A percentile compares a stretch with the other conserved stretches of the same genome.
Evolutionary conservation across 2,329 filamentous ascomycete species (phyloP).

Genomic region (Cladophialophora psammophila): DNA sequence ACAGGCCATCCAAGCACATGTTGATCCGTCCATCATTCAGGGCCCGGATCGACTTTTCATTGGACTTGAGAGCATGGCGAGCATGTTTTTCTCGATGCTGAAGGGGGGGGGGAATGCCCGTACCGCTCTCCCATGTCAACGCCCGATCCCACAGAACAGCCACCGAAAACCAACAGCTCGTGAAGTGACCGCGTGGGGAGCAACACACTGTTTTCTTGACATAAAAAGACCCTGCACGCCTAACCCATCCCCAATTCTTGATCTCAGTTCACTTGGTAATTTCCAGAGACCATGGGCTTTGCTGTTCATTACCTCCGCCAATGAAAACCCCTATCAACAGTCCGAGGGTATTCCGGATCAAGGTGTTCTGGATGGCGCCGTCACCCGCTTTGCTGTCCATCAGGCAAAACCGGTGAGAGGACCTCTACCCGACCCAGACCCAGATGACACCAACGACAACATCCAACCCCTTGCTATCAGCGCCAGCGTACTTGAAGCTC

Average conservation of each 20-base stretch:
- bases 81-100: not conserved
- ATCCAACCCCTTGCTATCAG: constrained; percentile 56
- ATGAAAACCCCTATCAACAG: not conserved
- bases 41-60: not conserved
- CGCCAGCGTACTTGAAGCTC: constrained; percentile 59
- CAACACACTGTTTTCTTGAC: not conserved
- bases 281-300: constrained; percentile 1
- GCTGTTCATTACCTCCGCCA: not conserved
- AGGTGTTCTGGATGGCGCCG: constrained; percentile 19
- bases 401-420: not conserved
- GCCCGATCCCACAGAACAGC: not conserved
- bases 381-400: constrained; percentile 3
- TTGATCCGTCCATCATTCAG: not conserved
- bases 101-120: not conserved
- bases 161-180: constrained; percentile 2
- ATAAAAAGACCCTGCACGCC: constrained; percentile 1
- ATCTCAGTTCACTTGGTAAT: not conserved
- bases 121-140: not conserved
- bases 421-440: constrained; percentile 46
- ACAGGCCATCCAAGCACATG: not conserved
- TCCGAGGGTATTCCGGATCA: constrained; percentile 3
- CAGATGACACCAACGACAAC: constrained; percentile 59
- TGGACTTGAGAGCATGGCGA: not conserved
- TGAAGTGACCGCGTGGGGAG: not conserved
- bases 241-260: not conserved